Conservation (phyloP, 352 stramenopile species). For the Pythium sukuiense region DNA sequence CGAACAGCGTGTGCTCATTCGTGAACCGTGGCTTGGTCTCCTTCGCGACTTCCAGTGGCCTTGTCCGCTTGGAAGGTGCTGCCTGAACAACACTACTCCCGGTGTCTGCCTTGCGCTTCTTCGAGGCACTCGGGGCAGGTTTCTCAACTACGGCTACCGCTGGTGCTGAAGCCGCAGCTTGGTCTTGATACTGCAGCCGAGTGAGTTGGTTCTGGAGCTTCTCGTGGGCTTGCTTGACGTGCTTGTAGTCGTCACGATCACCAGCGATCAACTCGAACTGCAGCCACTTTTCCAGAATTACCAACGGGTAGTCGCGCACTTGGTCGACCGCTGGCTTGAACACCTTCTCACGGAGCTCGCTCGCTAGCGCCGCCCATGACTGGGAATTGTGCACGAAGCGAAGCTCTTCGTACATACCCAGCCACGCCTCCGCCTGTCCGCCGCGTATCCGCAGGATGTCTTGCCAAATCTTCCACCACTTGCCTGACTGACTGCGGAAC, state of each 20-base stretch:
- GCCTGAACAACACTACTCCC: neutral
- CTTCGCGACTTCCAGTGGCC: neutral
- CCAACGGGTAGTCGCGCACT: conserved; percentile 28
- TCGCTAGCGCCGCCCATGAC: conserved; percentile 8
- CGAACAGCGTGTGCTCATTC: conserved; percentile 68
- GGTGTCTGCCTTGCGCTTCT: conserved; percentile 22
- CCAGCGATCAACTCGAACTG: conserved; percentile 22
- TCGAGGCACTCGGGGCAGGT: conserved; percentile 1
- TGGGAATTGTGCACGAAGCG: conserved; percentile 12
- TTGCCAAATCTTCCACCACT: conserved; percentile 38
- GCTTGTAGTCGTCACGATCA: conserved; percentile 11
- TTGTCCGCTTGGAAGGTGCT: conserved; percentile 8
- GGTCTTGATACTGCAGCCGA: conserved; percentile 2
- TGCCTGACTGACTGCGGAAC: conserved; percentile 14
- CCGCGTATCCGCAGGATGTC: conserved; percentile 31
- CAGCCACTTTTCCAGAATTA: conserved; percentile 30
- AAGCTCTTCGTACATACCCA: conserved; percentile 50
- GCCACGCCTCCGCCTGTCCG: conserved; percentile 39
- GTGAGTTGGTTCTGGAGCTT: conserved; percentile 4
- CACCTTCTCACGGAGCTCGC: conserved; percentile 37
- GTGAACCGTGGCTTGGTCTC: conserved; percentile 32
- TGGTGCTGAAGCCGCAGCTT: neutral
- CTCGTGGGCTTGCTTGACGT: conserved; percentile 14
- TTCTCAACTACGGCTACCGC: neutral
- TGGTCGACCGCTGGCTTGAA: conserved; percentile 29